Conservation (phyloP, 2,329 filamentous ascomycete genomes). For the Myriosclerotinia duriaeana region DNA sequence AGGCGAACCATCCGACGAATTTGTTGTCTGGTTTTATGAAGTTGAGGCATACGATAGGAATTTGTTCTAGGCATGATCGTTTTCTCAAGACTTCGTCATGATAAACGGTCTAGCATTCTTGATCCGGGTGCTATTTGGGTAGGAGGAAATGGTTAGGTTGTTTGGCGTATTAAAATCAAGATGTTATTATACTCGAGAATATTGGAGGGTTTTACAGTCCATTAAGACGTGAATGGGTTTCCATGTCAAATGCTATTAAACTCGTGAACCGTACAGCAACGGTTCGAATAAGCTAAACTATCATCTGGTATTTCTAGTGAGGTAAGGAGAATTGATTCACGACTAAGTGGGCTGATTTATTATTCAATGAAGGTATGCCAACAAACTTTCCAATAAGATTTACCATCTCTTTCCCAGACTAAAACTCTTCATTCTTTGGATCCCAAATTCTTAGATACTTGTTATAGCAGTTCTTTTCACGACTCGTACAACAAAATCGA, state of each 20-base stretch:
- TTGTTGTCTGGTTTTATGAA: constrained; percentile 10
- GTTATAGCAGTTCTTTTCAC: neutral
- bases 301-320: neutral
- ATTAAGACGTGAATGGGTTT: neutral
- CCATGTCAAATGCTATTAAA: neutral
- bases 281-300: neutral
- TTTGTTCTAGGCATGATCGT: neutral
- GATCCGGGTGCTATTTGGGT: neutral
- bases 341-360: neutral
- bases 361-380: neutral
- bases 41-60: neutral
- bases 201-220: neutral
- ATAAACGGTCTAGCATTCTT: neutral
- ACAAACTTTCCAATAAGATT: neutral
- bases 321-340: constrained; percentile 2
- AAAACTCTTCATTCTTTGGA: neutral
- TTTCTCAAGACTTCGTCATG: neutral
- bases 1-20: neutral
- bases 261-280: neutral
- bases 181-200: neutral
- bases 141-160: neutral
- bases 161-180: neutral
- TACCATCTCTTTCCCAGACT: neutral
- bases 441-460: neutral
- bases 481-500: neutral